A percentile compares a stretch with the other conserved stretches of the same genome.
phyloP scores from a whole-genome alignment of 768 basidiomycete species.

The Amanita subjunquillea region DNA sequence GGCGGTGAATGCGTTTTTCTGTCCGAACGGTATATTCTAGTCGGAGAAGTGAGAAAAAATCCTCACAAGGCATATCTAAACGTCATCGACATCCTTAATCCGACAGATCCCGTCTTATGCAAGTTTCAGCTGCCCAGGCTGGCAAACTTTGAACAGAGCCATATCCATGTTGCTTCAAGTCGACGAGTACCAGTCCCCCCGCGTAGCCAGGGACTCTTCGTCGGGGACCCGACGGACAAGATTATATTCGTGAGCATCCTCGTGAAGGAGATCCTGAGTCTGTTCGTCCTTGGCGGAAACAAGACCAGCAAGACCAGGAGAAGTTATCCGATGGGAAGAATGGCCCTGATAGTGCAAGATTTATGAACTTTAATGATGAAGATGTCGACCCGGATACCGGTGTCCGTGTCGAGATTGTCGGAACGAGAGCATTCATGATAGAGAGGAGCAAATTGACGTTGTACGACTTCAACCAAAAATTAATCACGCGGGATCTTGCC shows the following conservation, averaged over 20 bases:
- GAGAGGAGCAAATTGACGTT: not conserved
- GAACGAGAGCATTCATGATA: slow-evolving; percentile 28
- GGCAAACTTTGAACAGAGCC: not conserved
- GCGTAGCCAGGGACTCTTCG: not conserved
- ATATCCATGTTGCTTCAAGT: not conserved
- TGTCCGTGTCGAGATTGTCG: slow-evolving; percentile 27
- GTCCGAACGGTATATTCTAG: not conserved
- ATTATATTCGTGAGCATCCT: not conserved
- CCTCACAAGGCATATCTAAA: not conserved
- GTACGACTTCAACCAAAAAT: slow-evolving; percentile 3
- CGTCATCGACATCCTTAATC: not conserved
- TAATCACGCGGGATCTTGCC: not conserved
- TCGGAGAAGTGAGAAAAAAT: not conserved
- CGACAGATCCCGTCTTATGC: not conserved
- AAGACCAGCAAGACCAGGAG: not conserved
- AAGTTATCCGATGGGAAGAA: slow-evolving; percentile 24
- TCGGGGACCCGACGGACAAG: not conserved
- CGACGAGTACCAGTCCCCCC: not conserved
- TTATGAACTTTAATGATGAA: slow-evolving; percentile 10
- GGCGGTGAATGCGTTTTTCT: not conserved
- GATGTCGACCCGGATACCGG: not conserved
- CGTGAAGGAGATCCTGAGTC: not conserved
- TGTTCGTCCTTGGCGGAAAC: not conserved
- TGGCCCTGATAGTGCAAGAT: slow-evolving; percentile 38
- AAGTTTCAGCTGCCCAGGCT: not conserved